phyloP scores from a whole-genome alignment of 2,329 filamentous ascomycete genomes.

The Stachybotrys elegans region DNA sequence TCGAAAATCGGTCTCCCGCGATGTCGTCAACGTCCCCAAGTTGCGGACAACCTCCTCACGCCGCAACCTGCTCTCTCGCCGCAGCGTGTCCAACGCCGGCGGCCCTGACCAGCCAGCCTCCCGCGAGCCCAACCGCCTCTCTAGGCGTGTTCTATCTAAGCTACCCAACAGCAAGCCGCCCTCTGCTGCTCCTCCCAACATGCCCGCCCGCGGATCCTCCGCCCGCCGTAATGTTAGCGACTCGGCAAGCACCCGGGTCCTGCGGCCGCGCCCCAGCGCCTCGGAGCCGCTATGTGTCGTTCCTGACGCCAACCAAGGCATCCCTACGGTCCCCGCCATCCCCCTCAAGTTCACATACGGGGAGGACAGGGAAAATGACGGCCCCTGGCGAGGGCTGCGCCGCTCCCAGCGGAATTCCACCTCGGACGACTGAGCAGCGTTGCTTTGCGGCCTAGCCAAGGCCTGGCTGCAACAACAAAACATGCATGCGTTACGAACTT shows the following conservation, averaged over 20 bases:
- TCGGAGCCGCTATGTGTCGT: conserved; percentile 32
- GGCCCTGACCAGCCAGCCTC: background rate
- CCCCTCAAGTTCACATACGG: conserved; percentile 35
- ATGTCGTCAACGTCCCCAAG: conserved; percentile 30
- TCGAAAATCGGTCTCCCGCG: conserved; percentile 43
- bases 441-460: no score
- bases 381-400: conserved; percentile 23
- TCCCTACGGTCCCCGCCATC: conserved; percentile 38
- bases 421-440: background rate
- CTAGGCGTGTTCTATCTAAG: conserved; percentile 16
- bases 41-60: conserved; percentile 24
- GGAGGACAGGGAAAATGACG: conserved; percentile 27
- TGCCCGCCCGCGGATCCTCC: conserved; percentile 7
- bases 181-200: conserved; percentile 4
- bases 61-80: conserved; percentile 16
- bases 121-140: conserved; percentile 17
- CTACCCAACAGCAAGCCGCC: conserved; percentile 4
- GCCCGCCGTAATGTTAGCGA: conserved; percentile 12
- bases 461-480: no score
- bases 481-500: no score
- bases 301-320: conserved; percentile 41
- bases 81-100: conserved; percentile 20
- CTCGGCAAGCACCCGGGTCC: conserved; percentile 14
- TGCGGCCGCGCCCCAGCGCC: conserved; percentile 18
- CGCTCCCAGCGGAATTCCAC: conserved; percentile 12